phyloP scores from a whole-genome alignment of 2,329 filamentous ascomycete species.

The Beauveria asiatica region DNA sequence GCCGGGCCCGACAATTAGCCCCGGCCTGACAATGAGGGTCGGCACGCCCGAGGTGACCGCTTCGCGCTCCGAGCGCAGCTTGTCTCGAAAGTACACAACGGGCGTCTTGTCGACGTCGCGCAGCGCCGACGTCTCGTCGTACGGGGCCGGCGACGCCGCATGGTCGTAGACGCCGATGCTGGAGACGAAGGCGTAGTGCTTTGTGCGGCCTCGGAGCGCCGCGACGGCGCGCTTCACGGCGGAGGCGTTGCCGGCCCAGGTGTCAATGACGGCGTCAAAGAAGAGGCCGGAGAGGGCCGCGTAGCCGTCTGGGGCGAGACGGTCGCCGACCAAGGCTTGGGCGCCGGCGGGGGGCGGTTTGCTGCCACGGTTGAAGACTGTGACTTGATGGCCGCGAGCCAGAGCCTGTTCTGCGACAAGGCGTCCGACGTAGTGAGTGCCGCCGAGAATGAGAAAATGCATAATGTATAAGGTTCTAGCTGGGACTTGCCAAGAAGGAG shows the following conservation, averaged over 20 bases:
- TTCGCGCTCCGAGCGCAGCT: slow-evolving; percentile 6
- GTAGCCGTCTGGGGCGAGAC: slow-evolving; percentile 9
- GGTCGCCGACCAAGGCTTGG: slow-evolving; percentile 13
- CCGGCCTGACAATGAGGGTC: slow-evolving; percentile 7
- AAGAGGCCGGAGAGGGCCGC: slow-evolving; percentile 7
- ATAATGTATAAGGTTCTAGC: not conserved
- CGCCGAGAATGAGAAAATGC: slow-evolving; percentile 16
- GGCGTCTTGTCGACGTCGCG: slow-evolving; percentile 3
- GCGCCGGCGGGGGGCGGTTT: slow-evolving; percentile 10
- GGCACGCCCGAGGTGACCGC: not conserved
- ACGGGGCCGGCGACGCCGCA: not conserved
- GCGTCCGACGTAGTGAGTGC: slow-evolving; percentile 15
- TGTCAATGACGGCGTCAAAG: slow-evolving; percentile 16
- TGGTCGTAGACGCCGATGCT: slow-evolving; percentile 13
- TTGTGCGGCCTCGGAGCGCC: slow-evolving; percentile 12
- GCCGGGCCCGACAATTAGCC: slow-evolving; percentile 11
- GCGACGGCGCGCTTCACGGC: slow-evolving; percentile 13
- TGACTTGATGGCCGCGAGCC: slow-evolving; percentile 11
- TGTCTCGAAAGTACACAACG: slow-evolving; percentile 7
- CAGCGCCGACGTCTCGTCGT: slow-evolving; percentile 11
- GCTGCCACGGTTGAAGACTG: slow-evolving; percentile 14
- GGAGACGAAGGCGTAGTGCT: slow-evolving; percentile 15
- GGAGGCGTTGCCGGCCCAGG: slow-evolving; percentile 12
- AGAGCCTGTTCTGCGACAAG: slow-evolving; percentile 13
- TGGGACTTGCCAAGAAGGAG: not conserved